Conservation (phyloP, 1,139 yeast species). For the Lodderomyces elongisporus region DNA sequence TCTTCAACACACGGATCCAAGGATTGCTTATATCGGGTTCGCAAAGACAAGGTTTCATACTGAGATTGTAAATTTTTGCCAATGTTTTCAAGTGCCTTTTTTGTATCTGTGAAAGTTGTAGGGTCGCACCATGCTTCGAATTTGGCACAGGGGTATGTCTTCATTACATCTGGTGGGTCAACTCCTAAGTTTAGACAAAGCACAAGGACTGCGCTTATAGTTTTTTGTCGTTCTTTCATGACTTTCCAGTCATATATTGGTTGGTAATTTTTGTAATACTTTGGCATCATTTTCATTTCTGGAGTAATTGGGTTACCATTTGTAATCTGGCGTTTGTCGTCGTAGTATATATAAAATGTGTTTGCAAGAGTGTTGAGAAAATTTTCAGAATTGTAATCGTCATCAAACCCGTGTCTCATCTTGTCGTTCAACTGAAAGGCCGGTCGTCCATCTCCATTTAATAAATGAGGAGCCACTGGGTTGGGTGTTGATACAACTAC, state of each 20-base stretch:
- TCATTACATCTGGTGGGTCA: constrained; percentile 94
- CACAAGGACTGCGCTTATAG: constrained; percentile 91
- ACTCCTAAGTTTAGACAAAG: constrained; percentile 90
- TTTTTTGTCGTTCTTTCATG: constrained; percentile 84
- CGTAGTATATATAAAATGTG: constrained; percentile 74
- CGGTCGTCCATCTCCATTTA: constrained; percentile 22
- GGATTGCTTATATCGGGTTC: constrained; percentile 87
- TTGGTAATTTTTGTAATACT: constrained; percentile 50
- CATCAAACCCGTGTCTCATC: constrained; percentile 79
- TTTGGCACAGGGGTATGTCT: constrained; percentile 91
- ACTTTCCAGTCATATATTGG: constrained; percentile 87
- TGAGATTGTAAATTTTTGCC: constrained; percentile 86
- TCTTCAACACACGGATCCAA: constrained; percentile 96
- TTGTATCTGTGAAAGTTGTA: constrained; percentile 72
- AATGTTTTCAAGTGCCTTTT: constrained; percentile 86
- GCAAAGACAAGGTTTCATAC: constrained; percentile 80
- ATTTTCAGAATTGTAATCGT: constrained; percentile 60
- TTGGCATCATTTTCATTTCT: constrained; percentile 42
- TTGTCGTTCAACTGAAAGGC: constrained; percentile 47
- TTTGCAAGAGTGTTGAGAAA: constrained; percentile 61
- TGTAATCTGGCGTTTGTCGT: constrained; percentile 87
- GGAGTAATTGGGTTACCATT: constrained; percentile 79
- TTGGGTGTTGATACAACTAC: neutral
- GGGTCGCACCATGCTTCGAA: constrained; percentile 96
- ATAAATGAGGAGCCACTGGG: too few species aligned